These are phyloP conservation scores for Trypanosoma rangeli DNA, from an alignment of 208 protist genomes.

Conservation along the genomic window DNA sequence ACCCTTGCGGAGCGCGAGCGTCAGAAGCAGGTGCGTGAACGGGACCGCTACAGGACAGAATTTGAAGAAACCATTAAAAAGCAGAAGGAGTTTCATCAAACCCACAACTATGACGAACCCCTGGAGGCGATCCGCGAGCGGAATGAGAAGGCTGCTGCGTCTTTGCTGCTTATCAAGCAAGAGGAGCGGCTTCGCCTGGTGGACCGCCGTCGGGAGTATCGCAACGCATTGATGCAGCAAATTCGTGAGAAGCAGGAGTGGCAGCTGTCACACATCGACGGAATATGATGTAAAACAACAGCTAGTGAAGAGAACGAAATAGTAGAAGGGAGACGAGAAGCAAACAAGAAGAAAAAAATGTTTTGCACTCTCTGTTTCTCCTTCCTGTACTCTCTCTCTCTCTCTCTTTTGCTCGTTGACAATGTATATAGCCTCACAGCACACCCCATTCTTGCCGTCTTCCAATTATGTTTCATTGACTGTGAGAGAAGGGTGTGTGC, in stretches of 20 bases:
- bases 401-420: too few relatives aligned
- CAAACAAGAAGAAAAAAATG: not conserved
- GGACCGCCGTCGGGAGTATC: constrained; percentile 61
- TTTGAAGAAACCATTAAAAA: constrained; percentile 70
- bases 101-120: constrained; percentile 85
- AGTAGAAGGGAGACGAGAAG: not conserved
- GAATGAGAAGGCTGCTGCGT: constrained; percentile 64
- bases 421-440: too few relatives aligned
- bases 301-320: not conserved
- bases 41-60: constrained; percentile 61
- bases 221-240: constrained; percentile 75
- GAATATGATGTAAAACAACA: constrained; percentile 24
- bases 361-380: too few relatives aligned
- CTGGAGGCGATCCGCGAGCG: constrained; percentile 53
- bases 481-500: too few relatives aligned
- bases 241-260: constrained; percentile 68
- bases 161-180: constrained; percentile 48
- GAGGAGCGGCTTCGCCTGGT: constrained; percentile 53
- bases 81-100: constrained; percentile 67
- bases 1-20: constrained; percentile 55
- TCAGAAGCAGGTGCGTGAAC: constrained; percentile 45
- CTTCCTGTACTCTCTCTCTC: too few relatives aligned
- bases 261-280: constrained; percentile 65
- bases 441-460: too few relatives aligned
- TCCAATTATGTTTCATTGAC: too few relatives aligned